Percentiles rank a stretch among this genome's conserved stretches.
Evolutionary conservation across 805 yeast species (phyloP).

Genomic region (Tetrapisispora arboricola): DNA sequence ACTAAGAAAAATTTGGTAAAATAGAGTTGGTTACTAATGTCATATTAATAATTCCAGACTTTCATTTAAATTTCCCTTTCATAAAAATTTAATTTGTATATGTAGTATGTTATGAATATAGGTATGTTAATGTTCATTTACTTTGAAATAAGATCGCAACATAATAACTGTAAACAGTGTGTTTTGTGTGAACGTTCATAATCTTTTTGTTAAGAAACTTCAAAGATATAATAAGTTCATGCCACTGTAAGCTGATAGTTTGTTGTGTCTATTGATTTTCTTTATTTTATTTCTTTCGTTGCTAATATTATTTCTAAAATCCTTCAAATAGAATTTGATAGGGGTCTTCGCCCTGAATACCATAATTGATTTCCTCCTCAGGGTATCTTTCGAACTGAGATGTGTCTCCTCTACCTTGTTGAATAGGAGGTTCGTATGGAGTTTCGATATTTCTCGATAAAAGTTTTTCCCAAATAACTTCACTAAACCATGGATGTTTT

Average conservation of each 20-base stretch:
- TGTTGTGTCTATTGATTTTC: background rate
- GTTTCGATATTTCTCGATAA: slow-evolving; percentile 80
- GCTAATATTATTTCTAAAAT: slow-evolving; percentile 30
- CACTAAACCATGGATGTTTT: slow-evolving; percentile 81
- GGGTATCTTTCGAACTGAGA: slow-evolving; percentile 68
- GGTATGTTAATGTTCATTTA: background rate
- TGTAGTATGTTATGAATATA: slow-evolving; percentile 1
- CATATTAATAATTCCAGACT: too few species aligned
- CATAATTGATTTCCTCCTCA: slow-evolving; percentile 73
- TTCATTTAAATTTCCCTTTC: too few species aligned
- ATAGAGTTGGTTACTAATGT: too few species aligned
- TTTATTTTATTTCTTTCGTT: background rate
- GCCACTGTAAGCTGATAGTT: too few species aligned
- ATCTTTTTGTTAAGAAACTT: too few species aligned
- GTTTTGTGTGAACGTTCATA: too few species aligned
- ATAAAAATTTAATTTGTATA: background rate
- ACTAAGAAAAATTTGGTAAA: background rate
- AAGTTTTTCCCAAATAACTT: slow-evolving; percentile 86
- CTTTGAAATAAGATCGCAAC: background rate
- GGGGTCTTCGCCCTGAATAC: slow-evolving; percentile 51
- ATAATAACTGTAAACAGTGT: too few species aligned
- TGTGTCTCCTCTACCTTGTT: slow-evolving; percentile 83
- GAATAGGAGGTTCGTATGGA: slow-evolving; percentile 91
- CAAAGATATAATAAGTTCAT: background rate
- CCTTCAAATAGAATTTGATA: slow-evolving; percentile 48